phyloP scores from a whole-genome alignment of 2,329 filamentous ascomycete genomes.

The Lachnellula cervina region DNA sequence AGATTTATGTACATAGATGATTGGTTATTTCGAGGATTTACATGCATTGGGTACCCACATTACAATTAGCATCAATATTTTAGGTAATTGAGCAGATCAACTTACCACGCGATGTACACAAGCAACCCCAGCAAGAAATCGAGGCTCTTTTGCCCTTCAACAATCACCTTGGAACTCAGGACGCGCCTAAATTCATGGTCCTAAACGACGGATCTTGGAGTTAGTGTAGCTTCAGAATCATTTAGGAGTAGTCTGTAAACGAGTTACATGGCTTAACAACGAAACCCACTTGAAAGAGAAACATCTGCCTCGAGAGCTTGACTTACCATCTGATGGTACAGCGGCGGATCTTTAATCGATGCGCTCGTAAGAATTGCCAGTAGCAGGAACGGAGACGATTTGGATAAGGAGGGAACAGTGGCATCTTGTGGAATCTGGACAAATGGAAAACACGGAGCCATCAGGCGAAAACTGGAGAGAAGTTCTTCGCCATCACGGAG shows the following conservation, averaged over 20 bases:
- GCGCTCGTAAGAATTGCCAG: slow-evolving; percentile 26
- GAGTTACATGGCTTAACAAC: no score
- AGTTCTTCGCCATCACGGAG: slow-evolving; percentile 23
- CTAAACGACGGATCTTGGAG: no score
- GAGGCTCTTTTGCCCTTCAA: slow-evolving; percentile 51
- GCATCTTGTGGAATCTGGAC: slow-evolving; percentile 20
- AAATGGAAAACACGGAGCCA: slow-evolving; percentile 25
- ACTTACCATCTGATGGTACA: slow-evolving; percentile 23
- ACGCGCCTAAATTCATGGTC: slow-evolving; percentile 28
- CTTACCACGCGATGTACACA: slow-evolving; percentile 54
- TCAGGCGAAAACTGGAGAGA: slow-evolving; percentile 15
- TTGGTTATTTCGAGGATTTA: slow-evolving; percentile 27
- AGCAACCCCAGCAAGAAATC: slow-evolving; percentile 55
- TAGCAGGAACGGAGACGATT: slow-evolving; percentile 26
- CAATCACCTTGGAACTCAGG: slow-evolving; percentile 36
- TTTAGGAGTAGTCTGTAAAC: no score
- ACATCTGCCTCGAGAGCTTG: no score
- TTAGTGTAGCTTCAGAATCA: no score
- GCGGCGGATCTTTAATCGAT: slow-evolving; percentile 17
- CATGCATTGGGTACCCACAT: slow-evolving; percentile 27
- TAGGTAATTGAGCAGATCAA: background rate
- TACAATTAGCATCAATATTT: background rate
- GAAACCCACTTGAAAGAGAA: no score
- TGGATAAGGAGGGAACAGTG: slow-evolving; percentile 23
- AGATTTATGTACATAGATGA: slow-evolving; percentile 30